Conservation (phyloP, 2,329 filamentous ascomycete species). For the Chaetomium globosum region DNA sequence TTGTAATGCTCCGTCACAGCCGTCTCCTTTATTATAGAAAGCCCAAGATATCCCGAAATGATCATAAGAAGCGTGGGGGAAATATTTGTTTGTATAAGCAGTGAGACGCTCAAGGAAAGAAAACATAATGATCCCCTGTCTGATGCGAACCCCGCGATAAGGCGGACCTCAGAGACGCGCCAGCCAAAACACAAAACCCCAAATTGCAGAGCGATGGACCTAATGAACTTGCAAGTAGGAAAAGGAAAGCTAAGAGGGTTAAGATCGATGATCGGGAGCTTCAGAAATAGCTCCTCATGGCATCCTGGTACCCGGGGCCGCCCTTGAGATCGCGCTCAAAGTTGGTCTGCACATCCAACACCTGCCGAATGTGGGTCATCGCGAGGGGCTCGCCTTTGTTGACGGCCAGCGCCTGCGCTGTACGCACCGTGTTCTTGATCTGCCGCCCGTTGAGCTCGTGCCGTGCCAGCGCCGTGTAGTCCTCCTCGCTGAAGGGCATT, state of each 20-base stretch:
- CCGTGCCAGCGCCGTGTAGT: conserved; percentile 67
- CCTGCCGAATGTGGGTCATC: conserved; percentile 78
- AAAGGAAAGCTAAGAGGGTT: neutral
- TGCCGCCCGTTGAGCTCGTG: conserved; percentile 65
- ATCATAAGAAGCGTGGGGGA: neutral
- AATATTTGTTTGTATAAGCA: neutral
- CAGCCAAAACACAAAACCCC: neutral
- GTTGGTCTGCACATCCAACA: conserved; percentile 79
- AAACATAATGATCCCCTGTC: neutral
- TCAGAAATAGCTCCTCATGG: conserved; percentile 77
- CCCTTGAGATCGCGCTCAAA: conserved; percentile 85
- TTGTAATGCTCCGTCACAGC: neutral
- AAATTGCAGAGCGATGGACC: neutral
- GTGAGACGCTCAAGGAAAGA: neutral
- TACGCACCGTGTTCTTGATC: conserved; percentile 88
- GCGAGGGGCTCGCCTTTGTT: conserved; percentile 70
- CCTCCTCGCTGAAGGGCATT: conserved; percentile 65
- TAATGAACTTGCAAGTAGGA: neutral
- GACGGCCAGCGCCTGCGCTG: conserved; percentile 78
- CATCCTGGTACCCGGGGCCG: conserved; percentile 76
- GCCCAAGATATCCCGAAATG: neutral
- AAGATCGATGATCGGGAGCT: neutral
- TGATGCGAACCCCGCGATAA: neutral
- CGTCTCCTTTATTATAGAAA: neutral
- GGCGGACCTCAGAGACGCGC: neutral